Conservation (phyloP, 768 basidiomycete species). For the Tylopilus subfusipes region DNA sequence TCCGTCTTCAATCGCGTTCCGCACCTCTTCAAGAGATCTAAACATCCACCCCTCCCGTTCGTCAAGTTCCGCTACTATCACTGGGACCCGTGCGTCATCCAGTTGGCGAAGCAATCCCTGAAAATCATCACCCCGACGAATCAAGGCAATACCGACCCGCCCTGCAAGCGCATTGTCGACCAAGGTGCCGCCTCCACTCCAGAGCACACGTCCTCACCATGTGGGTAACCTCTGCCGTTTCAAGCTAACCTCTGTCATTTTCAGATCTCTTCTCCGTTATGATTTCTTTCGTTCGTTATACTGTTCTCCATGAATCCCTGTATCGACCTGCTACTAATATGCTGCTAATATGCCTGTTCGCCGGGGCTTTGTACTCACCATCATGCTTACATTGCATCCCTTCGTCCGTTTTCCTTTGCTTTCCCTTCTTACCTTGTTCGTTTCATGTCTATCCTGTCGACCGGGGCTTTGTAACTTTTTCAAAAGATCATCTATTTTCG, state of each 20-base stretch:
- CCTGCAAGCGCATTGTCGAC: background rate
- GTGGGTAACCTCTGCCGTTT: conserved; percentile 4
- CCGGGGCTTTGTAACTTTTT: conserved; percentile 12
- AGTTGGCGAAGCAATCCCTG: conserved; percentile 6
- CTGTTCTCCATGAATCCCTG: background rate
- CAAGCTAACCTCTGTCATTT: background rate
- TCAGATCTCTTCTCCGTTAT: background rate
- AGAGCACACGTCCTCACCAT: background rate
- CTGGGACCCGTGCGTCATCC: conserved; percentile 20
- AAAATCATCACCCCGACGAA: background rate
- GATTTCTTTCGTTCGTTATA: background rate
- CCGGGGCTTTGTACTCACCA: conserved; percentile 13
- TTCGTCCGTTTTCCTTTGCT: background rate
- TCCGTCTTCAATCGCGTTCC: conserved; percentile 3
- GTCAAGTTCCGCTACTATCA: conserved; percentile 17
- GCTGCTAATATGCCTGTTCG: background rate
- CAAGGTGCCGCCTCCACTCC: background rate
- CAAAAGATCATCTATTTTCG: conserved; percentile 1
- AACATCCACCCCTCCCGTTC: background rate
- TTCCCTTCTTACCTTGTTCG: no score
- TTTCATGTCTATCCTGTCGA: background rate
- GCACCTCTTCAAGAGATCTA: background rate
- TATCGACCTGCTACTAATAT: background rate
- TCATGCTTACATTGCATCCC: background rate
- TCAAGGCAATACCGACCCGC: background rate